Evolutionary conservation across 176 grass and related monocot genomes (phyloP).

Genomic region (Secale cereale): DNA sequence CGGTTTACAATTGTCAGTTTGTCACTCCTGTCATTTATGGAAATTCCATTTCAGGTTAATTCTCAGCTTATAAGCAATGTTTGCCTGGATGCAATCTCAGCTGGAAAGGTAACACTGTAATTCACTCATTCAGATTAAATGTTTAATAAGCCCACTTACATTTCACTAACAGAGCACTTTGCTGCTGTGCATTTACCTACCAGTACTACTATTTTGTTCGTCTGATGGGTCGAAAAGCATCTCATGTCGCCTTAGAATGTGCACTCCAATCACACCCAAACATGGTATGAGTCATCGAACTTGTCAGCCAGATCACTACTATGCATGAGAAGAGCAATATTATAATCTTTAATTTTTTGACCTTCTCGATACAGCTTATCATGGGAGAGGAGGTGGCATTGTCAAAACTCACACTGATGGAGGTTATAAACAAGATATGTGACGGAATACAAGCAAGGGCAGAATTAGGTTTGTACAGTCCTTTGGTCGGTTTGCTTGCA

Average conservation of each 20-base stretch:
- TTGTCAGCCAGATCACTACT: background rate
- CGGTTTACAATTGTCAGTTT: background rate
- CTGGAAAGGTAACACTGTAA: slow-evolving; percentile 55
- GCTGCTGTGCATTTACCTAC: slow-evolving; percentile 4
- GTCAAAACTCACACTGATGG: slow-evolving; percentile 74
- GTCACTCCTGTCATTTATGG: background rate
- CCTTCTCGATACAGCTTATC: slow-evolving; percentile 45
- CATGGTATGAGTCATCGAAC: slow-evolving; percentile 47
- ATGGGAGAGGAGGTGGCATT: slow-evolving; percentile 75
- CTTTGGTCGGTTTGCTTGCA: background rate
- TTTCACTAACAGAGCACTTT: background rate
- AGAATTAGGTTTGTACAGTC: slow-evolving; percentile 49
- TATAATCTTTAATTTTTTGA: background rate
- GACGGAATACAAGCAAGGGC: slow-evolving; percentile 74
- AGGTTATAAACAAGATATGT: slow-evolving; percentile 66
- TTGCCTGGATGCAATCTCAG: slow-evolving; percentile 67
- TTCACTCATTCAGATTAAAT: background rate
- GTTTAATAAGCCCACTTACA: background rate
- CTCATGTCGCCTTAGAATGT: slow-evolving; percentile 73
- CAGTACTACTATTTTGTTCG: slow-evolving; percentile 84
- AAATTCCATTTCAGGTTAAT: slow-evolving; percentile 57
- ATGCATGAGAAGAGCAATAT: background rate
- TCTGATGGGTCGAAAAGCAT: slow-evolving; percentile 68
- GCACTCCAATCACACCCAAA: slow-evolving; percentile 83
- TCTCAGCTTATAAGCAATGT: slow-evolving; percentile 79